phyloP scores from a whole-genome alignment of 2,329 filamentous ascomycete genomes.

The Paraphaeosphaeria minitans region DNA sequence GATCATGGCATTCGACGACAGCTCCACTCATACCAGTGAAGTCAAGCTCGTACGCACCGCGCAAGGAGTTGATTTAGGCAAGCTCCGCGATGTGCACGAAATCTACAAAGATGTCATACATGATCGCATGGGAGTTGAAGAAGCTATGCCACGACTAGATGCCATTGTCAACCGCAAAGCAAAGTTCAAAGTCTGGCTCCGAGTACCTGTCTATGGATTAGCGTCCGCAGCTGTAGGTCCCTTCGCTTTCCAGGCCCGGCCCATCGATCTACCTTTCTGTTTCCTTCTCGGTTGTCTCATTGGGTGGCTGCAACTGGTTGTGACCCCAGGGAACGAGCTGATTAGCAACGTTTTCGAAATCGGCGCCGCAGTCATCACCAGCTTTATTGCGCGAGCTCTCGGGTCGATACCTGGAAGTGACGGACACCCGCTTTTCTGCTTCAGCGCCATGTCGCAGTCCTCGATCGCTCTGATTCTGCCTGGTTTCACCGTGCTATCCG shows the following conservation, averaged over 20 bases:
- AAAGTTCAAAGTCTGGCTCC: slow-evolving; percentile 56
- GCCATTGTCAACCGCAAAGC: slow-evolving; percentile 63
- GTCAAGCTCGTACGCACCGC: slow-evolving; percentile 73
- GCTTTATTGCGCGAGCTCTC: slow-evolving; percentile 55
- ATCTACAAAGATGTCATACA: slow-evolving; percentile 85
- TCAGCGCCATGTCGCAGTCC: slow-evolving; percentile 57
- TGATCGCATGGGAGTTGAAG: slow-evolving; percentile 73
- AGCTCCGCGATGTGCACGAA: slow-evolving; percentile 73
- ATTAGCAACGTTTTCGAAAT: slow-evolving; percentile 62
- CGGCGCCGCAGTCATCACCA: slow-evolving; percentile 55
- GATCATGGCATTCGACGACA: slow-evolving; percentile 88
- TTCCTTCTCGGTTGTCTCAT: slow-evolving; percentile 78
- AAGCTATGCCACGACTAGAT: slow-evolving; percentile 67
- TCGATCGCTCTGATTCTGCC: slow-evolving; percentile 57
- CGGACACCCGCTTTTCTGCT: slow-evolving; percentile 55
- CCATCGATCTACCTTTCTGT: slow-evolving; percentile 77
- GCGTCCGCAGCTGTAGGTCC: slow-evolving; percentile 78
- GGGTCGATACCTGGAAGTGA: slow-evolving; percentile 50
- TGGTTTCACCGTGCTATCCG: slow-evolving; percentile 58
- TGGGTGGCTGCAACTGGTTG: slow-evolving; percentile 73
- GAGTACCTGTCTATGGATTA: slow-evolving; percentile 72
- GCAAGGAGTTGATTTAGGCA: slow-evolving; percentile 75
- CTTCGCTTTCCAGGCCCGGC: slow-evolving; percentile 77
- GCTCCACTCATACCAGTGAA: slow-evolving; percentile 74
- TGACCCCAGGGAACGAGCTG: slow-evolving; percentile 75